Conservation (phyloP, 73 alveolate species). For the Paramecium sonneborni region DNA sequence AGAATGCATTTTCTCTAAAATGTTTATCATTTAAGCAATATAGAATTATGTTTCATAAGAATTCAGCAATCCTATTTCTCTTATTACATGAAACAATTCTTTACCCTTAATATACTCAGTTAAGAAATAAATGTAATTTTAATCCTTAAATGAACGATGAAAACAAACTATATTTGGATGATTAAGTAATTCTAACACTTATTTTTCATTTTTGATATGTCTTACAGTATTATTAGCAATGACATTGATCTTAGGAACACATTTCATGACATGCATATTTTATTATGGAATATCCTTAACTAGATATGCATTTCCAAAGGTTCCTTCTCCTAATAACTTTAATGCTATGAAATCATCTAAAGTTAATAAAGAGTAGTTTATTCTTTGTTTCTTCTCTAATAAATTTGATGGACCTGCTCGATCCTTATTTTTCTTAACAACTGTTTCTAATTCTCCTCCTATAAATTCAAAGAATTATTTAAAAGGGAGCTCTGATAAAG, state of each 20-base stretch:
- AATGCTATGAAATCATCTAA: constrained; percentile 78
- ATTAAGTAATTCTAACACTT: constrained; percentile 56
- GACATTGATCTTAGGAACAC: constrained; percentile 47
- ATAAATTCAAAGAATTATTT: constrained; percentile 49
- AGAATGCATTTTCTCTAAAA: constrained; percentile 74
- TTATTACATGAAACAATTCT: constrained; percentile 63
- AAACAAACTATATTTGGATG: constrained; percentile 9
- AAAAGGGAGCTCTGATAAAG: constrained; percentile 35
- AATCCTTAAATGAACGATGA: constrained; percentile 59
- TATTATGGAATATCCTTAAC: constrained; percentile 6
- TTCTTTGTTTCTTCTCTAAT: not conserved
- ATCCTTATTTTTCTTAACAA: constrained; percentile 53
- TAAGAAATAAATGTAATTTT: constrained; percentile 60
- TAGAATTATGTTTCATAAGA: constrained; percentile 75
- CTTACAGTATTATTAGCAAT: constrained; percentile 35
- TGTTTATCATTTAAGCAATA: constrained; percentile 69
- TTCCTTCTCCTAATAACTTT: constrained; percentile 65
- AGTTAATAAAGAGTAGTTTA: constrained; percentile 74
- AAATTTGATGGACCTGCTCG: not conserved
- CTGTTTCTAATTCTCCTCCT: constrained; percentile 63
- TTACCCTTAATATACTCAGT: constrained; percentile 57
- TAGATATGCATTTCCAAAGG: constrained; percentile 59
- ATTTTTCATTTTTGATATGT: constrained; percentile 53
- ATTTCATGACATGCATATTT: constrained; percentile 48
- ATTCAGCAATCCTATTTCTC: constrained; percentile 71